Base-by-base conservation (phyloP, 257 asterid genomes). In the Nicotiana paniculata region DNA sequence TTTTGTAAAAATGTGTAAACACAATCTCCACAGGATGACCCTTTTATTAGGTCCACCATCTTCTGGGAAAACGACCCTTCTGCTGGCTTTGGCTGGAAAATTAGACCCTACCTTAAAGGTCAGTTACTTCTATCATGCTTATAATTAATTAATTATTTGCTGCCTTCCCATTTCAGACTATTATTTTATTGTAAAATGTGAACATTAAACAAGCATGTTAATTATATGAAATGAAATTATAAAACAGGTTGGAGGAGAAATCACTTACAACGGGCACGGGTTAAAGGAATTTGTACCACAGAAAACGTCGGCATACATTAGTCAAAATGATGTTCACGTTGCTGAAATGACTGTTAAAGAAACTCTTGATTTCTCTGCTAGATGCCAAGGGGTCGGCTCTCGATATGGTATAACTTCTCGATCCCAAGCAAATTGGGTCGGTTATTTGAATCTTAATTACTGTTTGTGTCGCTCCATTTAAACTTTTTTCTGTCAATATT, bases 331-430 rank as follows among this genome's bases (percentile, higher is more conserved):
- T 88, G 91, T 96, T 76, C 99, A 96, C 83, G 90, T 91, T 0
- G 97, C 94, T 81, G 99, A 96, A 87, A 96, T 96, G 98, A 96
- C 99, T 1, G 99, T 96, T 0, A 94, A 91, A 85, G 99, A 96
- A 90, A 94, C 99, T 4, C 83, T 96, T 0, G 98, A 96, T 89
- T 96, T 96, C 87, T 96, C 99, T 0, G 97, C 97, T 4, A 88
- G 97, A 63, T 96, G 99, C 72, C 99, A 86, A 76, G 99, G 99
- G 0, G 93, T 96, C 26, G 98, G 99, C 61, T 89, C 97, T 2
- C 86, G 97, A 82, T 94, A 92, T 9, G 99, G 99, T 96, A 93
- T 24, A 2, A 55, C 32, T 67, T 1, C 7, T 48, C 43, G 21
- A 7, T 43, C 32, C 3, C 46, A 0, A 6, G 46, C 46, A 39